Base-by-base conservation (phyloP, 2,329 filamentous ascomycete genomes). In the Venturia pyrina region DNA sequence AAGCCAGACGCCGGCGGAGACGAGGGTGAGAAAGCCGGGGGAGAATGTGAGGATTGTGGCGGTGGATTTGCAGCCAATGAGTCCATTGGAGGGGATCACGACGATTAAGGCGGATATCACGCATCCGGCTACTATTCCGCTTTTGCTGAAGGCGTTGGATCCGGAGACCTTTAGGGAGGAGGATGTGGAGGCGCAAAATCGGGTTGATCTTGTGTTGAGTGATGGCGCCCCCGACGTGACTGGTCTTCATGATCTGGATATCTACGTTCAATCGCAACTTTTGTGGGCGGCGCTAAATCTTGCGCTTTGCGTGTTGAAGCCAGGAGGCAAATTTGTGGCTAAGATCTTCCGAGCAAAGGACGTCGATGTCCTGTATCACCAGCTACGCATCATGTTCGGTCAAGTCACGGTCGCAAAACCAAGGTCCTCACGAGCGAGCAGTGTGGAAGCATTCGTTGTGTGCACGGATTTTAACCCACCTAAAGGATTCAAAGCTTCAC, bases 221-320 rank as follows among this genome's bases (percentile, higher is more conserved):
- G 95, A 99, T 72, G 95, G 95, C 64, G 95, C 95, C 0, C 95
- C 95, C 0, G 95, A 99, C 72, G 95, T 99, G 15, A 99, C 95
- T 0, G 95, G 95, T 24, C 83, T 99, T 0, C 95, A 99, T 76
- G 95, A 99, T 75, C 85, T 99, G 44, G 95, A 99, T 77, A 98
- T 98, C 70, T 99, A 99, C 77, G 90, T 99, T 21, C 95, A 99
- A 78, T 93, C 90, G 10, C 95, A 98, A 77, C 84, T 99, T 10
- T 87, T 99, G 62, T 97, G 96, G 76, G 91, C 93, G 0, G 95
- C 95, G 0, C 84, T 99, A 24, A 96, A 97, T 75, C 85, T 99
- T 2, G 92, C 95, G 0, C 85, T 97, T 15, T 96, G 93, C 74
- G 92, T 99, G 15, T 84, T 99, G 28, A 89, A 90, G 67, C 93